Evolutionary conservation across 106 monocot species (phyloP), one percentile per base, ranked within the genome.

Genomic region (Chionographis japonica): DNA sequence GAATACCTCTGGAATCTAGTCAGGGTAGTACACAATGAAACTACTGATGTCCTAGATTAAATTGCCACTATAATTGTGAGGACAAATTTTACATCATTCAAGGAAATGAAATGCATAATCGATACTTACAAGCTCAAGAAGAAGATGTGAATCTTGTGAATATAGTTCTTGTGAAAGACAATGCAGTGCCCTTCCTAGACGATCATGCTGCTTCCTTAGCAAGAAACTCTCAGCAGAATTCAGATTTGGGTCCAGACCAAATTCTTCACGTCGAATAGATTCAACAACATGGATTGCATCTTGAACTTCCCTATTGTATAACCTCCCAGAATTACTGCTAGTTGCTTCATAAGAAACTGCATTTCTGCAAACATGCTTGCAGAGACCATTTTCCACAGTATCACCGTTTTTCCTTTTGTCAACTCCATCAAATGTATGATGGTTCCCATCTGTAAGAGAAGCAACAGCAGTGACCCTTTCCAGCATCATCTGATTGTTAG

Each of bases 101-200:
- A 20, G 56, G 19, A 57, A 57, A 15, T 6, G 46, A 46, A 46
- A 5, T 46, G 9, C 46, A 0, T 1, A 43, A n/a, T n/a, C n/a
- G 40, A 67, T 60, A 65, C 89, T 72, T 84, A 95, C 95, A 68
- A 98, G 83, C 74, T 98, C 98, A 69, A 98, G 90, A 71, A 98
- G 87, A 69, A 98, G 87, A 83, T 98, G 98, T 8, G 98, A 98
- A 84, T 98, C 98, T 70, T 98, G 90, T 46, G 98, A 98, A 79
- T 93, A 98, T 62, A 98, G 58, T 70, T 98, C 98, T 75, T 90
- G 98, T 17, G 98, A 90, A 57, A 98, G 85, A 66, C 90, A 93
- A 77, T 98, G 87, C 18, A 98, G 70, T 58, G 98, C 98, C 66
- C 98, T 87, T 67, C 93, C 98, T 37, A 98, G 81, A n/a, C 98